phyloP scores from a whole-genome alignment of 1,139 yeast species.

The Candida frijolesensis region DNA sequence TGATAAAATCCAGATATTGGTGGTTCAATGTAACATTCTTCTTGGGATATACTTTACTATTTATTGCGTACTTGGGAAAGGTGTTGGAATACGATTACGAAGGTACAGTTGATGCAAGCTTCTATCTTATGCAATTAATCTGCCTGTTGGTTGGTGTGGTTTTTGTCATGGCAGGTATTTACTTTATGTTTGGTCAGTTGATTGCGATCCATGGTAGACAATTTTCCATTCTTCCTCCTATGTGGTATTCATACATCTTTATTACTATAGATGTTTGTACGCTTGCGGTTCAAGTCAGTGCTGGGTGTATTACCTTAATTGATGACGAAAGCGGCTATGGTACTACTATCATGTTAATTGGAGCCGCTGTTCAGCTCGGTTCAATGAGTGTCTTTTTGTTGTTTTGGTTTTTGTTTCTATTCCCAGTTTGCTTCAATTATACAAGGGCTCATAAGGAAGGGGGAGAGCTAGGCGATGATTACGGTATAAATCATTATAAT shows the following conservation, averaged over 20 bases:
- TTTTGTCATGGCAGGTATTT: conserved; percentile 84
- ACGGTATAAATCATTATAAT: conserved; percentile 37
- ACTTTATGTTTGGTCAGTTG: conserved; percentile 71
- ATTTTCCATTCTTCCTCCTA: conserved; percentile 65
- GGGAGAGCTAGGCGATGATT: conserved; percentile 31
- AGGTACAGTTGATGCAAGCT: conserved; percentile 31
- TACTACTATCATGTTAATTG: conserved; percentile 75
- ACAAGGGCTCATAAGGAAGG: conserved; percentile 22
- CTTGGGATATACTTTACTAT: conserved; percentile 32
- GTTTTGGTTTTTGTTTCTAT: conserved; percentile 56
- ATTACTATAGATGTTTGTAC: conserved; percentile 66
- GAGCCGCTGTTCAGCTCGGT: conserved; percentile 74
- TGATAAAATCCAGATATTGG: conserved; percentile 26
- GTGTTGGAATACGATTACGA: conserved; percentile 39
- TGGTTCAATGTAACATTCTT: conserved; percentile 35
- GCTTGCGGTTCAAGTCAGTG: conserved; percentile 75
- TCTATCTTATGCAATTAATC: conserved; percentile 65
- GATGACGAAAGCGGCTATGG: conserved; percentile 55
- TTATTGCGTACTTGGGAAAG: conserved; percentile 74
- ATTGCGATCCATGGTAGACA: conserved; percentile 66
- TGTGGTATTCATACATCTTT: conserved; percentile 70
- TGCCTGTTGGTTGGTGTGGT: conserved; percentile 81
- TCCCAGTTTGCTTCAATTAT: conserved; percentile 37
- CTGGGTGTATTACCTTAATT: conserved; percentile 73
- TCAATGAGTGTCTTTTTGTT: conserved; percentile 65